Conservation (phyloP, 805 yeast genomes). For the Candida oleophila region DNA sequence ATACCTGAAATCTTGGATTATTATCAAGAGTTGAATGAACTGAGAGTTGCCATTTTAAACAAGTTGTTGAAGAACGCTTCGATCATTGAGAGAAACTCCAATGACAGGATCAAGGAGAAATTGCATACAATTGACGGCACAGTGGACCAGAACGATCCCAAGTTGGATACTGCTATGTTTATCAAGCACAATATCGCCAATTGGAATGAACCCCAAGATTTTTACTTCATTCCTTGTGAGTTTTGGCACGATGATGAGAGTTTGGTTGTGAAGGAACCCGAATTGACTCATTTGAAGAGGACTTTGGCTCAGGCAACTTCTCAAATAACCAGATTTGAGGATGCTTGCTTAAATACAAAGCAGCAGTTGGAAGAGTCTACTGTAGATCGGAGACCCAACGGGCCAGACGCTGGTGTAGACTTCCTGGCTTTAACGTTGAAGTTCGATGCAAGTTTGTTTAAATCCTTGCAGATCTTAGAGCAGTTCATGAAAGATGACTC, state of each 20-base stretch:
- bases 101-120: constrained; percentile 47
- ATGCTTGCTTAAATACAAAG: constrained; percentile 46
- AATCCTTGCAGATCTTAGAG: constrained; percentile 53
- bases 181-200: constrained; percentile 74
- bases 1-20: constrained; percentile 86
- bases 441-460: constrained; percentile 53
- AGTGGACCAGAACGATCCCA: constrained; percentile 67
- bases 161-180: constrained; percentile 83
- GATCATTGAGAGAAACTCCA: constrained; percentile 52
- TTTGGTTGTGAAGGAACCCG: constrained; percentile 56
- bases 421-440: constrained; percentile 40
- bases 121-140: constrained; percentile 54
- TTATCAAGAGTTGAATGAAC: constrained; percentile 79
- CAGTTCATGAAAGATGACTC: constrained; percentile 74
- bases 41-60: constrained; percentile 70
- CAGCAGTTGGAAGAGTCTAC: constrained; percentile 49
- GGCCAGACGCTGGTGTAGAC: constrained; percentile 3
- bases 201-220: constrained; percentile 89
- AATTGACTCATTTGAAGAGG: constrained; percentile 54
- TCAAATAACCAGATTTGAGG: constrained; percentile 40
- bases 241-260: constrained; percentile 97
- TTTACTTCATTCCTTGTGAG: constrained; percentile 80
- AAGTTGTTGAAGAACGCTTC: constrained; percentile 62
- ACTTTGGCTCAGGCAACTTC: constrained; percentile 42
- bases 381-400: constrained; percentile 30